Conservation (phyloP, 2,329 filamentous ascomycete genomes). For the Cordyceps tenuipes region DNA sequence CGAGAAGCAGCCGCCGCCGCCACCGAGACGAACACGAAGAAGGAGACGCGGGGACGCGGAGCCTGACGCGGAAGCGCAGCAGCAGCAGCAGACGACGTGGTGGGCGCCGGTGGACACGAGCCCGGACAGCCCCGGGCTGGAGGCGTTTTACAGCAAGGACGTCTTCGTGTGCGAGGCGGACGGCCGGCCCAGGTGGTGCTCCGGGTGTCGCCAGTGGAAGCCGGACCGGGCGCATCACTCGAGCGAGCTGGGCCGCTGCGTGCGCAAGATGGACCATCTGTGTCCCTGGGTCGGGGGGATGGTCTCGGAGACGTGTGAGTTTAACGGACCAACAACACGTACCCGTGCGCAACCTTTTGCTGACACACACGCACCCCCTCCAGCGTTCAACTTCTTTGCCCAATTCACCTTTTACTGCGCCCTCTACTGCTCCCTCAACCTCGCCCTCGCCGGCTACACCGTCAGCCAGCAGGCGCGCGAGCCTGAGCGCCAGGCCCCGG, state of each 20-base stretch:
- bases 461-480: conserved; percentile 45
- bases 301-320: conserved; percentile 67
- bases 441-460: conserved; percentile 58
- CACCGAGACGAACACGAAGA: conserved; percentile 12
- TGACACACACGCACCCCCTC: neutral
- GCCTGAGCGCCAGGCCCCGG: conserved; percentile 30
- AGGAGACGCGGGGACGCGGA: conserved; percentile 14
- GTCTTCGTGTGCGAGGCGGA: conserved; percentile 77
- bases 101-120: conserved; percentile 32
- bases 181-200: conserved; percentile 82
- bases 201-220: conserved; percentile 77
- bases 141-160: conserved; percentile 72
- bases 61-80: conserved; percentile 18
- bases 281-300: conserved; percentile 97
- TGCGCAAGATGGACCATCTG: conserved; percentile 88
- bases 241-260: conserved; percentile 70
- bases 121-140: conserved; percentile 59
- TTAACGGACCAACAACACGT: too few relatives aligned
- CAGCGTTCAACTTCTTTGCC: conserved; percentile 82
- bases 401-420: conserved; percentile 74
- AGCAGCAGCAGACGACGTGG: conserved; percentile 19
- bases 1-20: conserved; percentile 21
- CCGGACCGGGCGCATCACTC: conserved; percentile 83
- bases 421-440: conserved; percentile 55
- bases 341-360: too few relatives aligned